Evolutionary conservation across 2,329 filamentous ascomycete genomes (phyloP).

Genomic region (Fusarium citri): DNA sequence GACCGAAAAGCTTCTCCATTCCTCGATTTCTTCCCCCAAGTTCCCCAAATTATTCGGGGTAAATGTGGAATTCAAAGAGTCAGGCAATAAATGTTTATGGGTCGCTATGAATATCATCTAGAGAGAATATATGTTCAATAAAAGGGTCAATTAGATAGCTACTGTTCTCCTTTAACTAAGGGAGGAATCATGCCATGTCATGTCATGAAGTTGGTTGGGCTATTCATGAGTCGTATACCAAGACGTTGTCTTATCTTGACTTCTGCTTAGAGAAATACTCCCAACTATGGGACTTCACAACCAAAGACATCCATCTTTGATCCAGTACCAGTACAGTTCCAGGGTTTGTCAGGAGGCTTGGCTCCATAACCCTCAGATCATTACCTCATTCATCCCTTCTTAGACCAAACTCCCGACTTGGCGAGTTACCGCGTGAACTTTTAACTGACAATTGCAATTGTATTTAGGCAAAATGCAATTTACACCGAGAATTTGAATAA

Average conservation of each 20-base stretch:
- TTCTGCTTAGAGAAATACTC: not conserved
- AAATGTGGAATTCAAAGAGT: not conserved
- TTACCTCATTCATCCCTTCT: conserved; percentile 2
- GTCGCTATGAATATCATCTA: not conserved
- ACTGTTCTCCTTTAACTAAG: not conserved
- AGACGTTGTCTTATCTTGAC: not conserved
- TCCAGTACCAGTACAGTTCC: not conserved
- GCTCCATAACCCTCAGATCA: not conserved
- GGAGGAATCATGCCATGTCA: not conserved
- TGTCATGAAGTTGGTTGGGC: not conserved
- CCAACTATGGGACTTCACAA: not conserved
- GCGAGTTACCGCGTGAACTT: not conserved
- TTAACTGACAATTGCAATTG: not conserved
- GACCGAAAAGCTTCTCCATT: conserved; percentile 32
- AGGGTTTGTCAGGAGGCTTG: not conserved
- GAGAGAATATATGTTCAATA: not conserved
- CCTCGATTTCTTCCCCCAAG: conserved; percentile 31
- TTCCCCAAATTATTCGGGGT: conserved; percentile 39
- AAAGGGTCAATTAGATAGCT: not conserved
- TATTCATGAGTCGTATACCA: not conserved
- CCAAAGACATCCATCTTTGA: not conserved
- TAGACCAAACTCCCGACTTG: conserved; percentile 9
- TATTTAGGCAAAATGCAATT: not conserved
- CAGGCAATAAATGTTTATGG: not conserved
- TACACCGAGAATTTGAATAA: not conserved